Percentiles rank a stretch among this genome's conserved stretches.
These are phyloP conservation scores for Barnettozyma salicaria DNA, from an alignment of 805 yeast genomes.

Conservation along the genomic window DNA sequence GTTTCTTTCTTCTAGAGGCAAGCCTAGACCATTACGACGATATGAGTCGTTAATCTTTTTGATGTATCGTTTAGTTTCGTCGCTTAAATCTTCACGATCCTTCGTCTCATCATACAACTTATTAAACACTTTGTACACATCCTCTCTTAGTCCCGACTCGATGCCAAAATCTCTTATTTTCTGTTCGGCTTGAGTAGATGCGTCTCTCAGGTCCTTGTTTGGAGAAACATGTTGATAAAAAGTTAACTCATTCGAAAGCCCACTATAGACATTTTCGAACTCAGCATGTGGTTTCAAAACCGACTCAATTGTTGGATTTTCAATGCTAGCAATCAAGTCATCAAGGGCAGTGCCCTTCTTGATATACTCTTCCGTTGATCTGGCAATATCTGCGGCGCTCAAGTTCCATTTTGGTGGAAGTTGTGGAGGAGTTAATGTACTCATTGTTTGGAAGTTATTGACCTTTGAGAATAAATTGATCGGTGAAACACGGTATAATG, in stretches of 20 bases:
- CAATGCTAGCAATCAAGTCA: slow-evolving; percentile 44
- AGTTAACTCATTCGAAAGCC: slow-evolving; percentile 44
- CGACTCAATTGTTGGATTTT: slow-evolving; percentile 46
- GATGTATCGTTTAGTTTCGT: slow-evolving; percentile 52
- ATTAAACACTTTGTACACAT: slow-evolving; percentile 55
- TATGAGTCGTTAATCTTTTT: slow-evolving; percentile 52
- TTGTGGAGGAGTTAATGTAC: slow-evolving; percentile 20
- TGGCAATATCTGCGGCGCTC: slow-evolving; percentile 44
- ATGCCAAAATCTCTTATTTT: slow-evolving; percentile 49
- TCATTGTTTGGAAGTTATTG: slow-evolving; percentile 8
- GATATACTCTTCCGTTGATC: slow-evolving; percentile 40
- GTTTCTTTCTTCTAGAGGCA: slow-evolving; percentile 49
- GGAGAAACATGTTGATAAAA: slow-evolving; percentile 72
- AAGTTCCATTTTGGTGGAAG: slow-evolving; percentile 50
- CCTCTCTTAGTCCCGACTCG: slow-evolving; percentile 61
- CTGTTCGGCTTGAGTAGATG: slow-evolving; percentile 59
- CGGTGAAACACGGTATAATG: not conserved
- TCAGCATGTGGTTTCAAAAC: slow-evolving; percentile 49
- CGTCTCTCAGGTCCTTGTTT: slow-evolving; percentile 60
- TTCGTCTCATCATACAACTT: slow-evolving; percentile 39
- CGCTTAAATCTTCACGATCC: slow-evolving; percentile 32
- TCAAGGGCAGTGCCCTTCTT: slow-evolving; percentile 38
- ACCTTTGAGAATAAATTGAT: not conserved
- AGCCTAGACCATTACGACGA: slow-evolving; percentile 63
- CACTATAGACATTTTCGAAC: slow-evolving; percentile 43